Conservation (phyloP, 768 basidiomycete species). For the Nidularia pulvinata region DNA sequence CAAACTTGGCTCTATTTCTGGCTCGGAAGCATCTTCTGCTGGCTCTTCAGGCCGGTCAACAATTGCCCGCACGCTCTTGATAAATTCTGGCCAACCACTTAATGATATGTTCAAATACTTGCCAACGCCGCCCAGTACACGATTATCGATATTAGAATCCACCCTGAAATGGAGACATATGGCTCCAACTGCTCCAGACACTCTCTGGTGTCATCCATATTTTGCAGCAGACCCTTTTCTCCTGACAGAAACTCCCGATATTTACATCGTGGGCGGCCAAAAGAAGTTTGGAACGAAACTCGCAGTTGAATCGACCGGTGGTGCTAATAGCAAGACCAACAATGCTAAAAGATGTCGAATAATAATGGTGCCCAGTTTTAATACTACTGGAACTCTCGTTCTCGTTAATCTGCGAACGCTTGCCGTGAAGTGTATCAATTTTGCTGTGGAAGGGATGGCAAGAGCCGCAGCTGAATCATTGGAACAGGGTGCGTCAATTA, state of each 20-base stretch:
- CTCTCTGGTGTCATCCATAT: slow-evolving; percentile 98
- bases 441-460: slow-evolving; percentile 48
- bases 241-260: slow-evolving; percentile 79
- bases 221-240: slow-evolving; percentile 88
- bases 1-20: slow-evolving; percentile 50
- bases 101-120: slow-evolving; percentile 98
- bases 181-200: slow-evolving; percentile 99
- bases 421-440: slow-evolving; percentile 62
- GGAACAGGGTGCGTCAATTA: slow-evolving; percentile 8
- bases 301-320: slow-evolving; percentile 39
- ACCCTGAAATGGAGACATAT: slow-evolving; percentile 94
- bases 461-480: slow-evolving; percentile 18
- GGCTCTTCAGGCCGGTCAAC: no score
- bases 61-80: slow-evolving; percentile 75
- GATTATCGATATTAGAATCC: slow-evolving; percentile 70
- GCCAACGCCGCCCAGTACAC: slow-evolving; percentile 65
- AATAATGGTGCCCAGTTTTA: slow-evolving; percentile 81
- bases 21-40: no score
- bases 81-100: slow-evolving; percentile 91
- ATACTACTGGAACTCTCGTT: slow-evolving; percentile 74
- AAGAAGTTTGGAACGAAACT: slow-evolving; percentile 77
- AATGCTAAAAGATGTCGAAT: slow-evolving; percentile 55
- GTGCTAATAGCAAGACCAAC: slow-evolving; percentile 18
- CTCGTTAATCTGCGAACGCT: slow-evolving; percentile 81
- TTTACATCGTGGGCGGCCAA: slow-evolving; percentile 95